Conservation (phyloP, 148 eudicot species). For the Amaranthus palmeri region DNA sequence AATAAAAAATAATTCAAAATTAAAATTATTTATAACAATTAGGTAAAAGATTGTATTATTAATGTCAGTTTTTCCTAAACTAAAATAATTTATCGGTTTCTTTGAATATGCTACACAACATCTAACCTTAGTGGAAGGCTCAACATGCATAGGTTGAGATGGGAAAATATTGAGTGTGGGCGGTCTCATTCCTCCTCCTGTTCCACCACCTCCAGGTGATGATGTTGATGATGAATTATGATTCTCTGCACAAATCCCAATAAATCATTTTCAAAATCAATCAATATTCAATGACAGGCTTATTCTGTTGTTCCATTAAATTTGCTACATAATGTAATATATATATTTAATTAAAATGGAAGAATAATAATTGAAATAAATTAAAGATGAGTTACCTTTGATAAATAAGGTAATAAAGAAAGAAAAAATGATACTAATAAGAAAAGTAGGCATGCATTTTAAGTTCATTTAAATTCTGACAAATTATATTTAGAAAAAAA, state of each 20-base stretch:
- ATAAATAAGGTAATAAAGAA: neutral
- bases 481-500: neutral
- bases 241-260: slow-evolving; percentile 16
- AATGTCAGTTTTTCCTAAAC: no score
- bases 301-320: neutral
- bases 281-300: slow-evolving; percentile 1
- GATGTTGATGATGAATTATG: slow-evolving; percentile 19
- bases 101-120: neutral
- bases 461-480: slow-evolving; percentile 16
- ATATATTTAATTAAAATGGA: neutral
- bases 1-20: no score
- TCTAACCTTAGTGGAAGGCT: slow-evolving; percentile 59
- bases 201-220: slow-evolving; percentile 14
- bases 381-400: neutral
- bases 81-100: no score
- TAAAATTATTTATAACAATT: neutral
- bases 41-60: neutral
- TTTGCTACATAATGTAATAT: no score
- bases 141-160: slow-evolving; percentile 94
- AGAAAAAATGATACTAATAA: neutral
- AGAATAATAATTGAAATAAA: neutral
- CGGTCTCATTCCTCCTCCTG: slow-evolving; percentile 65
- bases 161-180: slow-evolving; percentile 93
- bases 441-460: slow-evolving; percentile 24
- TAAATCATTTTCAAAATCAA: neutral